Base-by-base conservation (phyloP, 2,329 filamentous ascomycete genomes). In the Westerdykella sp. region DNA sequence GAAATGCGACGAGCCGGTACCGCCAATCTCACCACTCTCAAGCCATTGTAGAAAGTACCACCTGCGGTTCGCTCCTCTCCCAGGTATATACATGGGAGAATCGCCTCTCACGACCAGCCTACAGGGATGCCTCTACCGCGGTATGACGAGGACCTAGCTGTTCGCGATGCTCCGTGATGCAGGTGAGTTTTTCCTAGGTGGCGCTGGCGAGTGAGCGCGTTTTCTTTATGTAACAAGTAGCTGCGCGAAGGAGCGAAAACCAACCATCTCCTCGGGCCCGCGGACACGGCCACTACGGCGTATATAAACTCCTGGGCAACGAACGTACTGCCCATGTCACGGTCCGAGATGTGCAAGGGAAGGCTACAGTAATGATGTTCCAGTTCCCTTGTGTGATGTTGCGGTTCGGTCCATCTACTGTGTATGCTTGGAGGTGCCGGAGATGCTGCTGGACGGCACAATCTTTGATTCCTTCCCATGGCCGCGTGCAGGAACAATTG, bases 191-290 rank as follows among this genome's bases (percentile, higher is more conserved):
- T 21, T 21, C 18, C 18, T 21, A 28, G 25, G 11, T 21, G 34
- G 13, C 34, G 34, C 22, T 43, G 40, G 38, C 41, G 43, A 12
- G 39, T 39, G 36, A 39, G 15, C 32, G 40, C 39, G 46, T 50
- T 48, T 43, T 39, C 40, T 54, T 62, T 55, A 60, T 55, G 53
- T 59, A 62, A 56, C 41, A 46, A 40, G 16, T 53, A 56, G 9
- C 25, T 28, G 43, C 28, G 41, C 31, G 22, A 41, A 36, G 35
- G 42, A 42, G 37, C 30, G 16, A 9, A 32, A 12, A 34, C 37
- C 39, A 16, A 28, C 28, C 46, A 55, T 60, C 57, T 61, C 57
- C 57, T 55, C 51, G 57, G 57, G 18, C 39, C 41, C 36, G 38
- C 49, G 44, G 49, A 28, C 25, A 9, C 25, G n/a, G n/a, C n/a